Evolutionary conservation across 2,329 filamentous ascomycete species (phyloP), one percentile per base, ranked within the genome.

Genomic region (Hypomyces perniciosus): DNA sequence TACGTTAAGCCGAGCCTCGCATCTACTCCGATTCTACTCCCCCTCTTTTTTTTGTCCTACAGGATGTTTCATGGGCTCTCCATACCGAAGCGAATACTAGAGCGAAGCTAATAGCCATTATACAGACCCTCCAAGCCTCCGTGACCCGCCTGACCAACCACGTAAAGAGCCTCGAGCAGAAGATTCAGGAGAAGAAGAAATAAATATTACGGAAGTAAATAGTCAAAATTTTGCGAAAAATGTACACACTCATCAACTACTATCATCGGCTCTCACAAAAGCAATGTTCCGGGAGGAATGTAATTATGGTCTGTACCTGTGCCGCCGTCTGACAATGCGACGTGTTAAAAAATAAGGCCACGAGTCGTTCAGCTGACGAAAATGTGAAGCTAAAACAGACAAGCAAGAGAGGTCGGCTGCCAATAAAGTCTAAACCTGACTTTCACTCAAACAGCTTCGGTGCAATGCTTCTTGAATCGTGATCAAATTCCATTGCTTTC

Each of bases 111-210:
- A 34, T 13, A 10, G 26, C 5, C 39, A 8, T 42, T 28, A 7
- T 28, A 28, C 59, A 95, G 91, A 85, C 88, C 58, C 80, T 97
- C 44, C 91, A 96, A 79, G 79, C 84, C 45, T 89, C 90, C 44
- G 91, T 95, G 51, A 86, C 91, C 69, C 83, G 88, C 66, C 81
- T 96, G 68, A 90, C 90, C 72, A 81, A 80, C 56, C 95, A 96
- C 67, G 84, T 96, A 57, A 81, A 84, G 65, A 81, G 81, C 46
- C 74, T 97, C 57, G 92, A 97, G 74, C 81, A 88, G 62, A 90
- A 86, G 74, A 78, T 91, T 60, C 83, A 85, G 63, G 78, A 84
- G 62, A 86, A 83, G 74, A 86, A 83, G 73, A 87, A 85, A 75
- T 83, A 72, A 65, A 44, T 20, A 20, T 20, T 20, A 20, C 20